phyloP scores from a whole-genome alignment of 768 basidiomycete species.

The Xerocomus spinulosus region DNA sequence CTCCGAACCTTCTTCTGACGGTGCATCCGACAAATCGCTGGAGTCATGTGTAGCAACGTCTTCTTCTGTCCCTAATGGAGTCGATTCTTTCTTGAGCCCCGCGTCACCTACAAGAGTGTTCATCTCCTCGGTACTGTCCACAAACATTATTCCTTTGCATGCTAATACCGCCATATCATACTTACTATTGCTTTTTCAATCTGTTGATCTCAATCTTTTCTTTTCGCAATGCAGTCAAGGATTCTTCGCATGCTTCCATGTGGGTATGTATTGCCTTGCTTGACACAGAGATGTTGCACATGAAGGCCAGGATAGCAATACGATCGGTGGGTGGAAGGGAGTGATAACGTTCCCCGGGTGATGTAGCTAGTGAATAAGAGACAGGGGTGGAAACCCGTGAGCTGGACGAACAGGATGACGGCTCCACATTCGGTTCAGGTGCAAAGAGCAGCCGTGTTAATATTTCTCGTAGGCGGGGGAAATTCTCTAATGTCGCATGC shows the following conservation, averaged over 20 bases:
- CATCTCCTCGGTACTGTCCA: slow-evolving; percentile 67
- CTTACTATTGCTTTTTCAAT: slow-evolving; percentile 83
- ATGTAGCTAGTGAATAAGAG: slow-evolving; percentile 40
- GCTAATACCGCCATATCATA: slow-evolving; percentile 15
- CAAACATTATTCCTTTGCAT: slow-evolving; percentile 11
- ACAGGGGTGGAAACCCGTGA: slow-evolving; percentile 47
- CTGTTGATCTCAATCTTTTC: slow-evolving; percentile 95
- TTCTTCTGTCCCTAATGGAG: slow-evolving; percentile 40
- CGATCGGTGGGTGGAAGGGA: slow-evolving; percentile 72
- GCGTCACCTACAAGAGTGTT: slow-evolving; percentile 53
- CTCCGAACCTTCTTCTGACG: slow-evolving; percentile 60
- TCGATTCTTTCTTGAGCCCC: slow-evolving; percentile 44
- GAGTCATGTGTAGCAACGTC: slow-evolving; percentile 60
- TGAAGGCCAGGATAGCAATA: slow-evolving; percentile 79
- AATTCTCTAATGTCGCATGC: slow-evolving; percentile 71
- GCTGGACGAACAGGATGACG: slow-evolving; percentile 41
- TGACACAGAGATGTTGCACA: slow-evolving; percentile 86
- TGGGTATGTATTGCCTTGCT: slow-evolving; percentile 84
- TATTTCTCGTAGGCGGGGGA: slow-evolving; percentile 68
- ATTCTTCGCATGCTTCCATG: slow-evolving; percentile 87
- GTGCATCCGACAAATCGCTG: slow-evolving; percentile 70
- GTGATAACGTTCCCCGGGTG: slow-evolving; percentile 68
- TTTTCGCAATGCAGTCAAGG: slow-evolving; percentile 88
- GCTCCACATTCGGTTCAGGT: slow-evolving; percentile 45
- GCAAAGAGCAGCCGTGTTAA: slow-evolving; percentile 71